Evolutionary conservation across 2,329 filamentous ascomycete species (phyloP).

Genomic region (Microcyclosporella mali): DNA sequence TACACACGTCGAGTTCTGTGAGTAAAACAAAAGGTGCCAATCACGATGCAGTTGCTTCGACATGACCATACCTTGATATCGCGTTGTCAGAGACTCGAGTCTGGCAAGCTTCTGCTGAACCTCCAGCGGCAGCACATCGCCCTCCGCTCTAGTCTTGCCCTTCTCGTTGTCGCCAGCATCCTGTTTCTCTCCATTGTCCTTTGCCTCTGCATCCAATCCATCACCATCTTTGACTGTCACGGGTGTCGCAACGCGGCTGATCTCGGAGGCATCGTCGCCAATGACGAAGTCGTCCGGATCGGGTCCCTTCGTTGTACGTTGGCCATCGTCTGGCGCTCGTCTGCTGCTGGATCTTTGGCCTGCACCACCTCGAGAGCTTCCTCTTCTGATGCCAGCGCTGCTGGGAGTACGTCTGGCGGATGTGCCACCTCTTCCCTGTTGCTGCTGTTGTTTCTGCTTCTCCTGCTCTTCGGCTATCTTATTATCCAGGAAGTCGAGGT

Average conservation of each 20-base stretch:
- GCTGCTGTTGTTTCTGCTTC: constrained; percentile 53
- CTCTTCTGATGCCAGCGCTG: constrained; percentile 39
- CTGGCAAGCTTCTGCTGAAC: constrained; percentile 70
- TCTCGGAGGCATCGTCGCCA: constrained; percentile 66
- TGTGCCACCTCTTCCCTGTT: constrained; percentile 1
- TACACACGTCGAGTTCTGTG: constrained; percentile 34
- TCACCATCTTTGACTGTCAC: constrained; percentile 28
- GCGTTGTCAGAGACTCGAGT: constrained; percentile 81
- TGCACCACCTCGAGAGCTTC: constrained; percentile 33
- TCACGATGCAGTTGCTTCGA: constrained; percentile 18
- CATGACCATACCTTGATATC: constrained; percentile 64
- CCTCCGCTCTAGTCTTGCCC: constrained; percentile 27
- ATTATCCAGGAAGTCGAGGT: constrained; percentile 34
- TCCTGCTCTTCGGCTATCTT: constrained; percentile 91
- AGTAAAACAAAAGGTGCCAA: constrained; percentile 26
- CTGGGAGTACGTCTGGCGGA: constrained; percentile 34
- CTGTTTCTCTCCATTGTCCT: constrained; percentile 26
- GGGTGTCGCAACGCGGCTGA: constrained; percentile 57
- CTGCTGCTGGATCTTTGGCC: constrained; percentile 22
- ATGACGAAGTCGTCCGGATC: constrained; percentile 86
- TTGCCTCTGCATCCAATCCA: constrained; percentile 10
- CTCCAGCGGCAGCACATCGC: constrained; percentile 62
- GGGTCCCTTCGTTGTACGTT: constrained; percentile 43
- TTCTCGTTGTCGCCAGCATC: constrained; percentile 21
- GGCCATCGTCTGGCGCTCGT: constrained; percentile 21